A percentile compares a stretch with the other conserved stretches of the same genome.
phyloP scores from a whole-genome alignment of 1,284 basidiomycete species.

The Apiotrichum domesticum region DNA sequence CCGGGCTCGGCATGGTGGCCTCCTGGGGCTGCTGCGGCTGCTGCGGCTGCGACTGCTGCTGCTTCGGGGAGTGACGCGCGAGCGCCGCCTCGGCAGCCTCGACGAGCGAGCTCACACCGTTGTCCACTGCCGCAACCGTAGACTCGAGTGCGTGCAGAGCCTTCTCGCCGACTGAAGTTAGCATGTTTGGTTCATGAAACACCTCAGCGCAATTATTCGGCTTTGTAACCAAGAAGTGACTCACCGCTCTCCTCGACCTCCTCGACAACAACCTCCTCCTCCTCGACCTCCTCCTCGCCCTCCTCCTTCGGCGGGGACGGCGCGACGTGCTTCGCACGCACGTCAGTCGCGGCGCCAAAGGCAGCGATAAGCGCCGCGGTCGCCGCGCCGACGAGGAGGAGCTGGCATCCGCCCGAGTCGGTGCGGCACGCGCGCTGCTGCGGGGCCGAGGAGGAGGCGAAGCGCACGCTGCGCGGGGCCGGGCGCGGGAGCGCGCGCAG shows the following conservation, averaged over 20 bases:
- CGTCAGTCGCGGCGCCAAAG: neutral
- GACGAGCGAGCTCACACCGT: conserved; percentile 5
- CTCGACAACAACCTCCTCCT: conserved; percentile 3
- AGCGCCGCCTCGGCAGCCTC: conserved; percentile 13
- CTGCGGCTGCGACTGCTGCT: conserved; percentile 69
- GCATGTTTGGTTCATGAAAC: neutral
- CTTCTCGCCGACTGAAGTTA: conserved; percentile 50
- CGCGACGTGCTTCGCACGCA: conserved; percentile 2
- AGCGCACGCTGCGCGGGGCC: neutral
- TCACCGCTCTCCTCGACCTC: conserved; percentile 1
- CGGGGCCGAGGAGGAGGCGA: too few relatives aligned
- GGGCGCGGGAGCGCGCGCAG: neutral
- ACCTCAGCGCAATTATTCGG: too few relatives aligned
- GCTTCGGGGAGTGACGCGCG: conserved; percentile 39
- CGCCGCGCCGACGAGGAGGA: conserved; percentile 1
- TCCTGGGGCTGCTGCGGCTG: conserved; percentile 73
- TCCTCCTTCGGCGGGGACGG: neutral
- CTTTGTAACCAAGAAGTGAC: neutral
- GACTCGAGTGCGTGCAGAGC: conserved; percentile 25
- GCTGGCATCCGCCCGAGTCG: neutral
- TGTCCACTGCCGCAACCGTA: conserved; percentile 4
- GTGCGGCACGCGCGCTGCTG: neutral
- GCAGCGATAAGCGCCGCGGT: conserved; percentile 3
- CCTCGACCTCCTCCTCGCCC: neutral
- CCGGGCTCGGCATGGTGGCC: neutral